These are phyloP conservation scores for Colletotrichum higginsianum DNA, from an alignment of 2,329 filamentous ascomycete species.

Conservation along the genomic window DNA sequence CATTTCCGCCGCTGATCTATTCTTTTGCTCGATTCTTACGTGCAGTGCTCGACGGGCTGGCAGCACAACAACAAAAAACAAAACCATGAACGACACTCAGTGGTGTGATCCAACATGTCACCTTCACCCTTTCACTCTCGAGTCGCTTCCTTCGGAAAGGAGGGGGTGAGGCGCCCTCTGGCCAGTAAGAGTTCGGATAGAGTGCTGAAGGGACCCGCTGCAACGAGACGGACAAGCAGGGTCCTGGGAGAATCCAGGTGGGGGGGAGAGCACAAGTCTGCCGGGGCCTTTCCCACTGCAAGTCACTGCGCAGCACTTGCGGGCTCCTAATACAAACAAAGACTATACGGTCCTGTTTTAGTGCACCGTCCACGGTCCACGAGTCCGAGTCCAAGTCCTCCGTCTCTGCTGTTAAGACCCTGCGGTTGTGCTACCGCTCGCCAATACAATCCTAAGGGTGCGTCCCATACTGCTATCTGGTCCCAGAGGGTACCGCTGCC, in stretches of 20 bases:
- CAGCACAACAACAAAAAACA: not conserved
- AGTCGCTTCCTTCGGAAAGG: constrained; percentile 10
- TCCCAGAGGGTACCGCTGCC: not conserved
- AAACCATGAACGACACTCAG: not conserved
- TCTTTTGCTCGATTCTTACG: not conserved
- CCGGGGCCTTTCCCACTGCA: not conserved
- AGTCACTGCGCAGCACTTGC: not conserved
- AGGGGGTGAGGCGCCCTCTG: not conserved
- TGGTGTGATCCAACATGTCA: not conserved
- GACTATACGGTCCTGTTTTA: not conserved
- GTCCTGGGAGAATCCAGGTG: constrained; percentile 6
- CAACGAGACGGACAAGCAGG: constrained; percentile 20
- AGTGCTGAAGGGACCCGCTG: constrained; percentile 10
- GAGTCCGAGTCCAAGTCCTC: constrained; percentile 1
- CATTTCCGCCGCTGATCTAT: too few relatives aligned
- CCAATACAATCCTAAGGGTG: not conserved
- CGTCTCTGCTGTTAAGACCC: not conserved
- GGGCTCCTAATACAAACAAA: not conserved
- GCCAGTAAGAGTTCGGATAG: constrained; percentile 3
- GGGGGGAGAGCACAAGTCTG: not conserved
- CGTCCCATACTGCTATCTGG: not conserved
- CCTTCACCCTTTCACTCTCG: constrained; percentile 5
- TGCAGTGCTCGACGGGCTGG: not conserved
- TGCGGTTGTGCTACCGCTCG: not conserved
- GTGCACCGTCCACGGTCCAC: not conserved